Conservation (phyloP, 345 rosid species). For the Boechera divaricarpa region DNA sequence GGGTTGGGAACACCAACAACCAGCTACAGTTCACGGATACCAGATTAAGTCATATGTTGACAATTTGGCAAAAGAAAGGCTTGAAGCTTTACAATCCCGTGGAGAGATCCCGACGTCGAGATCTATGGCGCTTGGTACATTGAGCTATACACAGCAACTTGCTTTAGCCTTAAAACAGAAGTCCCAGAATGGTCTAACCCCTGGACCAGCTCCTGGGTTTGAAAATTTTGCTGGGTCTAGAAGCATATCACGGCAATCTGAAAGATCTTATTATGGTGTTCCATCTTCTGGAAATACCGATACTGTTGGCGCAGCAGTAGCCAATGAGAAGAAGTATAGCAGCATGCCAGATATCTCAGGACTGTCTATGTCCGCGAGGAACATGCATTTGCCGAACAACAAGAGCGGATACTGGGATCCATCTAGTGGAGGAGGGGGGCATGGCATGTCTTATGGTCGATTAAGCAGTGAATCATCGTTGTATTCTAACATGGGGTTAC, state of each 20-base stretch:
- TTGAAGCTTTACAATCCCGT: slow-evolving; percentile 57
- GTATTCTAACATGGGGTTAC: slow-evolving; percentile 58
- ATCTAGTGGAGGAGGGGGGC: slow-evolving; percentile 53
- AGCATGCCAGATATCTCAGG: slow-evolving; percentile 95
- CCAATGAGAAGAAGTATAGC: slow-evolving; percentile 76
- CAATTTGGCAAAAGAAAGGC: slow-evolving; percentile 61
- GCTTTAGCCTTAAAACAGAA: slow-evolving; percentile 64
- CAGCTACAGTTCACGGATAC: slow-evolving; percentile 80
- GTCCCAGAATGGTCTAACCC: slow-evolving; percentile 61
- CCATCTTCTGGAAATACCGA: slow-evolving; percentile 55
- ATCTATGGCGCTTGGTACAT: slow-evolving; percentile 55
- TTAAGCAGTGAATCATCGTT: slow-evolving; percentile 55
- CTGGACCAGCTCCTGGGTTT: slow-evolving; percentile 68
- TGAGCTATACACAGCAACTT: slow-evolving; percentile 62
- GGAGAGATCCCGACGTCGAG: slow-evolving; percentile 58
- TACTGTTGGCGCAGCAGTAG: slow-evolving; percentile 41
- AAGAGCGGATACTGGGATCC: slow-evolving; percentile 64
- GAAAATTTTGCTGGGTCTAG: slow-evolving; percentile 61
- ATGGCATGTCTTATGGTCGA: slow-evolving; percentile 58
- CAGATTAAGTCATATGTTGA: slow-evolving; percentile 65
- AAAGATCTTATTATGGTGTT: slow-evolving; percentile 57
- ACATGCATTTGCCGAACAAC: slow-evolving; percentile 51
- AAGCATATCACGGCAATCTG: slow-evolving; percentile 59
- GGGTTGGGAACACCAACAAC: slow-evolving; percentile 64
- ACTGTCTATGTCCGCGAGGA: slow-evolving; percentile 60